A percentile compares a stretch with the other conserved stretches of the same genome.
Evolutionary conservation across 257 asterid genomes (phyloP).

Genomic region (Schizonepeta tenuifolia): DNA sequence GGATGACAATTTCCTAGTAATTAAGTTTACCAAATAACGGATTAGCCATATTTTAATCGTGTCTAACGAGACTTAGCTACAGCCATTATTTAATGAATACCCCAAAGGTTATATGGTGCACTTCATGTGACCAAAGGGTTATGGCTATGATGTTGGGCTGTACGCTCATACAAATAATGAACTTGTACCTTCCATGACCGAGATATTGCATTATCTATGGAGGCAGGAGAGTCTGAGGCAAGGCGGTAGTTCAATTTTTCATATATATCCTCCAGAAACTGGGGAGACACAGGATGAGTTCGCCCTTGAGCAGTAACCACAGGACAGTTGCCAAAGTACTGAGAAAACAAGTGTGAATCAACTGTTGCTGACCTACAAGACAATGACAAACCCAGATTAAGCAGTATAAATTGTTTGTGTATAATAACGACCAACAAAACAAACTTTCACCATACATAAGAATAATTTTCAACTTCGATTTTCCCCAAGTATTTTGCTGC

Average conservation of each 20-base stretch:
- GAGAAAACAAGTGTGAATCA: constrained; percentile 87
- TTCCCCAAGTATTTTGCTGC: constrained; percentile 65
- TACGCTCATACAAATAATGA: constrained; percentile 12
- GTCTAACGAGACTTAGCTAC: not conserved
- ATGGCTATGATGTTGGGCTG: constrained; percentile 1
- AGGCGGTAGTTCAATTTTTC: constrained; percentile 81
- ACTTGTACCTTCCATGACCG: constrained; percentile 62
- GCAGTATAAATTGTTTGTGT: constrained; percentile 24
- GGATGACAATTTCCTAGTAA: not conserved
- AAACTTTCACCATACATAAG: constrained; percentile 66
- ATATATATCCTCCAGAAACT: constrained; percentile 89
- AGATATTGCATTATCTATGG: constrained; percentile 58
- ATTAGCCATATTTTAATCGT: not conserved
- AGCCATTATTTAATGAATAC: not conserved
- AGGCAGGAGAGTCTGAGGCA: constrained; percentile 87
- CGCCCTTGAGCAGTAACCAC: constrained; percentile 95
- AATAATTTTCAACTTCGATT: constrained; percentile 77
- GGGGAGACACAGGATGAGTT: constrained; percentile 87
- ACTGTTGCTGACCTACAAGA: constrained; percentile 94
- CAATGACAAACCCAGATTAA: constrained; percentile 34
- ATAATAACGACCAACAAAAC: constrained; percentile 30
- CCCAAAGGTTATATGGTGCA: not conserved
- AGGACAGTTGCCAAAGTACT: constrained; percentile 90
- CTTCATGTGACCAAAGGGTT: constrained; percentile 2
- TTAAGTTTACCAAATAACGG: not conserved